Percentiles rank a stretch among this genome's conserved stretches.
Evolutionary conservation across 164 flowering plant species (phyloP).

Genomic region (Litsea cubeba): DNA sequence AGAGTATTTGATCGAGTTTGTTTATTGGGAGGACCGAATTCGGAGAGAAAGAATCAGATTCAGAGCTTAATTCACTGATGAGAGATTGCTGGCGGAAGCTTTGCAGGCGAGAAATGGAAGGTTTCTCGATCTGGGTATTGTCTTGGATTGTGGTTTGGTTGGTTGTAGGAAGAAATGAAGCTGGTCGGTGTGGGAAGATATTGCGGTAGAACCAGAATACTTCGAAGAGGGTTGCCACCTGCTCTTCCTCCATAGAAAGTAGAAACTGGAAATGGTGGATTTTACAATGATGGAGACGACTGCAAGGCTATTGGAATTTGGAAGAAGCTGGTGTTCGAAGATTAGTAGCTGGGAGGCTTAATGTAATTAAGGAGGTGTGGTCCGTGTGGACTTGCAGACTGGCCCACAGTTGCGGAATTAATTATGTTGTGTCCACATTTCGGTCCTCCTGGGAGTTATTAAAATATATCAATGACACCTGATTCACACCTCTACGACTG

Average conservation of each 20-base stretch:
- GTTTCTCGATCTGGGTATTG: constrained; percentile 8
- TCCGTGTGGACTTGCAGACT: too few species aligned
- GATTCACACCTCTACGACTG: too few species aligned
- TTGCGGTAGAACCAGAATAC: constrained; percentile 36
- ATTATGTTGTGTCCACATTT: too few species aligned
- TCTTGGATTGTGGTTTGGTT: constrained; percentile 14
- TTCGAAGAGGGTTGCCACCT: constrained; percentile 39
- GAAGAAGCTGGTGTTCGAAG: too few species aligned
- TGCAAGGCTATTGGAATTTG: too few species aligned
- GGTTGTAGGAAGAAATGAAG: constrained; percentile 5
- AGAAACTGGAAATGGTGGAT: too few species aligned
- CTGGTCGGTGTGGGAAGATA: neutral
- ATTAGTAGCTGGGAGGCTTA: too few species aligned
- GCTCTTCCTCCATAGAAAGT: constrained; percentile 29
- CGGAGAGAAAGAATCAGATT: constrained; percentile 14
- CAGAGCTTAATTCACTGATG: constrained; percentile 33
- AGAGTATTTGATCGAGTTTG: constrained; percentile 24
- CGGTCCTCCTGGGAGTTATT: too few species aligned
- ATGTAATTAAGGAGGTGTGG: too few species aligned
- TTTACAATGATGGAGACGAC: too few species aligned
- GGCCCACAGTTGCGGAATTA: too few species aligned
- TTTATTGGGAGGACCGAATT: constrained; percentile 26
- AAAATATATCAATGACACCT: too few species aligned
- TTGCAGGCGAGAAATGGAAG: constrained; percentile 14
- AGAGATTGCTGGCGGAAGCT: constrained; percentile 24